Conservation (phyloP, 2,329 filamentous ascomycete genomes). For the Aspergillus novofumigatus region DNA sequence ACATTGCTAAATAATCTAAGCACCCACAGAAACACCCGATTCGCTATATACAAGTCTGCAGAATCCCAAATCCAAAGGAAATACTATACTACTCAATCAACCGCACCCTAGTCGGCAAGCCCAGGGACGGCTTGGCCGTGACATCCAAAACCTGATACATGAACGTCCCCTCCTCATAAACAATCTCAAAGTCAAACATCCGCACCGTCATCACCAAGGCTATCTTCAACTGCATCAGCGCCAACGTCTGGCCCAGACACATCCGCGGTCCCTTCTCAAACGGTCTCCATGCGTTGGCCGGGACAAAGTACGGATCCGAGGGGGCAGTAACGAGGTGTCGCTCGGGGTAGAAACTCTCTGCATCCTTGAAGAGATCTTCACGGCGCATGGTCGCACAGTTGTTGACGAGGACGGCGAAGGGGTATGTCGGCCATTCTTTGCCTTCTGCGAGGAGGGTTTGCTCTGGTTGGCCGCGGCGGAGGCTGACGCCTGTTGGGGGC, state of each 20-base stretch:
- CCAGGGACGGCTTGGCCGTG: slow-evolving; percentile 9
- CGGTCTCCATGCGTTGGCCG: slow-evolving; percentile 43
- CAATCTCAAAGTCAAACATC: slow-evolving; percentile 19
- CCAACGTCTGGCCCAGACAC: slow-evolving; percentile 49
- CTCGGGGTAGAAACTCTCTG: slow-evolving; percentile 31
- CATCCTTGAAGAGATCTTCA: slow-evolving; percentile 14
- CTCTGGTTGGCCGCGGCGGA: slow-evolving; percentile 12
- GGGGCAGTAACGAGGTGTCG: slow-evolving; percentile 31
- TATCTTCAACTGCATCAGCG: slow-evolving; percentile 40
- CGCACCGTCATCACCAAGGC: slow-evolving; percentile 20
- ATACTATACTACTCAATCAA: slow-evolving; percentile 3
- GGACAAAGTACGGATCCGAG: slow-evolving; percentile 17
- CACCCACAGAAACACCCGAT: not conserved
- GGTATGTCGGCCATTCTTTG: slow-evolving; percentile 12
- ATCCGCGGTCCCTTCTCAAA: slow-evolving; percentile 48
- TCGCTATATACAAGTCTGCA: not conserved
- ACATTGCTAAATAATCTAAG: not conserved
- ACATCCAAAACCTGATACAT: slow-evolving; percentile 13
- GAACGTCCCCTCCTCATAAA: slow-evolving; percentile 5
- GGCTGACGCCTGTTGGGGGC: slow-evolving; percentile 33
- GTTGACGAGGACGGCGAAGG: slow-evolving; percentile 13
- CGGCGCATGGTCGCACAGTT: slow-evolving; percentile 15
- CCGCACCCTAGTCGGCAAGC: slow-evolving; percentile 8
- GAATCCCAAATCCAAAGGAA: not conserved
- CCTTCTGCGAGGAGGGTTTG: slow-evolving; percentile 9